phyloP scores from a whole-genome alignment of 108 stramenopile species.

The Nannochloropsis gaditana region DNA sequence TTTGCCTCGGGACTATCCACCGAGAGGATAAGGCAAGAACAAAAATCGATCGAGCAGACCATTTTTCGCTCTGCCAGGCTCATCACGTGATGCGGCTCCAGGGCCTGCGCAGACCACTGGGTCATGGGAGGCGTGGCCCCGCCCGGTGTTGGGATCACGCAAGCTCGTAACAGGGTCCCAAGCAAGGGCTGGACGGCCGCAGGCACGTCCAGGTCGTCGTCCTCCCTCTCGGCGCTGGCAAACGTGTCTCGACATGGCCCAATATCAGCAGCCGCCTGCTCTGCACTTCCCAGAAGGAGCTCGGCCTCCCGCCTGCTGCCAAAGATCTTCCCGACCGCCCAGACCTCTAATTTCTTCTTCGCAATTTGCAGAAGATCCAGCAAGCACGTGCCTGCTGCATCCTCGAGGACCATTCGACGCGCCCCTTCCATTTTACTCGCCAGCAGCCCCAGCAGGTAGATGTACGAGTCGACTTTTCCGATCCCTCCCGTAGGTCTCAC shows the following conservation, averaged over 20 bases:
- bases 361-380: not conserved
- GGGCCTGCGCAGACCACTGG: constrained; percentile 2
- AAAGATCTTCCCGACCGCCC: not conserved
- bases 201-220: not conserved
- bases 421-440: not conserved
- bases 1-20: constrained; percentile 16
- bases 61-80: not conserved
- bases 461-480: not conserved
- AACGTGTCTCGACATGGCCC: no score
- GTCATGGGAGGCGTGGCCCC: not conserved
- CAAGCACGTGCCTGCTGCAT: not conserved
- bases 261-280: no score
- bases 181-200: not conserved
- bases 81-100: not conserved
- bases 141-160: not conserved
- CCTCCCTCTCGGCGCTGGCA: not conserved
- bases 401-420: not conserved
- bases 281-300: no score
- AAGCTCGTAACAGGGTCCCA: not conserved
- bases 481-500: not conserved
- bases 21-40: not conserved
- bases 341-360: not conserved
- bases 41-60: constrained; percentile 8
- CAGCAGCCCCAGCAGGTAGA: not conserved
- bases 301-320: not conserved